Evolutionary conservation across 306 rosid species (phyloP).

Genomic region (Hippophae gyantsensis): DNA sequence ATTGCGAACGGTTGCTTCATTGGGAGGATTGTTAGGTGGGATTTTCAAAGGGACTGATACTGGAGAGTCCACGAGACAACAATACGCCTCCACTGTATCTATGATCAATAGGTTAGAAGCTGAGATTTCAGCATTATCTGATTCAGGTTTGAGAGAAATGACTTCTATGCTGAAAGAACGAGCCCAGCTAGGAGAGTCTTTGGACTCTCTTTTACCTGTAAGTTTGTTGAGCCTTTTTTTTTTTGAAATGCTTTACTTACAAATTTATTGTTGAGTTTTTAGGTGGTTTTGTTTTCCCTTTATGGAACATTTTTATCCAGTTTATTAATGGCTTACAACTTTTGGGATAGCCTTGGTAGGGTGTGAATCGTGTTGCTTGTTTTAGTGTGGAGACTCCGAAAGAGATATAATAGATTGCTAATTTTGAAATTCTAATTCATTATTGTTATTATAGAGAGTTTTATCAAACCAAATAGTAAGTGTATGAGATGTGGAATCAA

Average conservation of each 20-base stretch:
- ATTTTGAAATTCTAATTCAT: neutral
- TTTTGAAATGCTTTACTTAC: neutral
- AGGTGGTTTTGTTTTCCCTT: too few species aligned
- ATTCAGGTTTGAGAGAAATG: constrained; percentile 67
- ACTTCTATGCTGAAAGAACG: constrained; percentile 51
- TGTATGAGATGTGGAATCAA: neutral
- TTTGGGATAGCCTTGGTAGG: neutral
- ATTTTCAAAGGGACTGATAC: constrained; percentile 74
- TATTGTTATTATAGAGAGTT: neutral
- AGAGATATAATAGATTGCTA: too few species aligned
- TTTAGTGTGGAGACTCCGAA: neutral
- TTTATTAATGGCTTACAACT: neutral
- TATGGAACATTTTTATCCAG: neutral
- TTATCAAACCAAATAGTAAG: neutral
- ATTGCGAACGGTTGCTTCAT: constrained; percentile 39
- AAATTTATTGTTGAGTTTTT: neutral
- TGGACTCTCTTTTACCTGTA: constrained; percentile 87
- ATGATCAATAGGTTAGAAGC: constrained; percentile 55
- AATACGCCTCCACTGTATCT: constrained; percentile 54
- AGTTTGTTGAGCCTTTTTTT: constrained; percentile 1
- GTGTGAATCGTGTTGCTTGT: neutral
- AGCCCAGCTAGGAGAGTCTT: constrained; percentile 56
- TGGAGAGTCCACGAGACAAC: constrained; percentile 78
- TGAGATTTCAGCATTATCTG: constrained; percentile 62
- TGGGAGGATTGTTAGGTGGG: constrained; percentile 81